Evolutionary conservation across 2,329 filamentous ascomycete species (phyloP).

Genomic region (Ophiostoma himal-ulmi): DNA sequence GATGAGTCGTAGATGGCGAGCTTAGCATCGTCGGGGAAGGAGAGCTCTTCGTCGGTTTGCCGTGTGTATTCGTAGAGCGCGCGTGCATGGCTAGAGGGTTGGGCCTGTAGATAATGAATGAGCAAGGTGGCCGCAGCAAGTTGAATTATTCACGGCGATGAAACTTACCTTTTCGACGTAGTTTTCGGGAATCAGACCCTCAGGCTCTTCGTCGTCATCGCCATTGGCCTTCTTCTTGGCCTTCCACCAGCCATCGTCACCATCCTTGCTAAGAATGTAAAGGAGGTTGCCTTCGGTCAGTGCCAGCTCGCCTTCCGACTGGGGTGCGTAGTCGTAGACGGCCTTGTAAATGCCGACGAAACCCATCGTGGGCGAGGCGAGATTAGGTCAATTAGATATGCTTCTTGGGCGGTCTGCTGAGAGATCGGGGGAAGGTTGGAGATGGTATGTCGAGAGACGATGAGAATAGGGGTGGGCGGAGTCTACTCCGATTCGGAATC

Average conservation of each 20-base stretch:
- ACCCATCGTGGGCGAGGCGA: conserved; percentile 24
- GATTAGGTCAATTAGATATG: background rate
- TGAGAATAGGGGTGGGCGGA: conserved; percentile 12
- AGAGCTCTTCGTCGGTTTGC: conserved; percentile 96
- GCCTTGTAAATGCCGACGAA: conserved; percentile 29
- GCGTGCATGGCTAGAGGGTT: conserved; percentile 60
- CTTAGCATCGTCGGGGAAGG: conserved; percentile 81
- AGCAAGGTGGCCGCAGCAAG: background rate
- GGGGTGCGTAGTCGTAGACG: conserved; percentile 29
- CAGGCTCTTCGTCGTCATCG: conserved; percentile 85
- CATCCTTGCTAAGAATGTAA: conserved; percentile 50
- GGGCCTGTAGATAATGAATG: conserved; percentile 39
- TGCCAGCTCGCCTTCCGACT: conserved; percentile 29
- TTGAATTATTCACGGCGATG: background rate
- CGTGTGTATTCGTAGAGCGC: conserved; percentile 97
- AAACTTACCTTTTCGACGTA: conserved; percentile 82
- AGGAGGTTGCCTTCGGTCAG: conserved; percentile 28
- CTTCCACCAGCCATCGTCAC: conserved; percentile 85
- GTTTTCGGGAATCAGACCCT: conserved; percentile 86
- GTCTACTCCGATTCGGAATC: conserved; percentile 1
- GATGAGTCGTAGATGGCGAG: conserved; percentile 83
- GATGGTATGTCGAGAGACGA: background rate
- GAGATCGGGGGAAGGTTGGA: background rate
- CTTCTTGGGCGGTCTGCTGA: background rate
- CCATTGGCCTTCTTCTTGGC: conserved; percentile 81